These are phyloP conservation scores for Cucurbita pepo DNA, from an alignment of 306 rosid genomes.

Conservation along the genomic window DNA sequence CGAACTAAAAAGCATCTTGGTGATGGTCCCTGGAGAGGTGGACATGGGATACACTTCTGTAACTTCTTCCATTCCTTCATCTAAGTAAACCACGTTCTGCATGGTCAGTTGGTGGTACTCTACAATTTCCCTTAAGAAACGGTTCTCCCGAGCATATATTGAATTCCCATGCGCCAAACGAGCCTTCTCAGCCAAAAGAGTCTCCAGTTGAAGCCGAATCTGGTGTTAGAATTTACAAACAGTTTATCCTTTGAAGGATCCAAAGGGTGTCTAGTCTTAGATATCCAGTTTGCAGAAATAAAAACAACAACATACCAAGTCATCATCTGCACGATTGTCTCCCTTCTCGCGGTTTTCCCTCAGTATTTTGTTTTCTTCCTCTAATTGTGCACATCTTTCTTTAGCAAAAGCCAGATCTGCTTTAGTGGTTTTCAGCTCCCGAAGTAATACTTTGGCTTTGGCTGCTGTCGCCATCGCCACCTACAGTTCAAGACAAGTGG, in stretches of 20 bases:
- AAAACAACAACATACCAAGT: constrained; percentile 39
- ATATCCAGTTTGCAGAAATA: too few species aligned
- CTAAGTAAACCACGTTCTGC: constrained; percentile 87
- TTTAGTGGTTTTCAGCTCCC: constrained; percentile 87
- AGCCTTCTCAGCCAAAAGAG: constrained; percentile 87
- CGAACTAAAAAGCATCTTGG: constrained; percentile 15
- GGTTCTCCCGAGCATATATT: constrained; percentile 75
- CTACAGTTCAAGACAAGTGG: constrained; percentile 17
- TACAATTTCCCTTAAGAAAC: constrained; percentile 87
- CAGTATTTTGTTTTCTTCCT: constrained; percentile 81
- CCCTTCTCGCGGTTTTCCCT: constrained; percentile 73
- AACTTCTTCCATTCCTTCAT: constrained; percentile 82
- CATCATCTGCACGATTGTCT: constrained; percentile 60
- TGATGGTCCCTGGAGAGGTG: constrained; percentile 18
- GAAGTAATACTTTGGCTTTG: constrained; percentile 82
- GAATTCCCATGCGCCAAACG: constrained; percentile 79
- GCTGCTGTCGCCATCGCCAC: constrained; percentile 99
- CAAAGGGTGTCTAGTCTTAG: too few species aligned
- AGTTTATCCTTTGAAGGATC: background rate
- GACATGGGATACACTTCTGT: constrained; percentile 58
- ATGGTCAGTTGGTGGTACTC: constrained; percentile 90
- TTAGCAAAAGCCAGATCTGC: constrained; percentile 88
- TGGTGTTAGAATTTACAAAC: constrained; percentile 10
- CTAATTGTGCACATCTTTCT: constrained; percentile 82
- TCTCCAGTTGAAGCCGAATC: constrained; percentile 88